phyloP scores from a whole-genome alignment of 2,329 filamentous ascomycete genomes.

The Aureobasidium uvarum region DNA sequence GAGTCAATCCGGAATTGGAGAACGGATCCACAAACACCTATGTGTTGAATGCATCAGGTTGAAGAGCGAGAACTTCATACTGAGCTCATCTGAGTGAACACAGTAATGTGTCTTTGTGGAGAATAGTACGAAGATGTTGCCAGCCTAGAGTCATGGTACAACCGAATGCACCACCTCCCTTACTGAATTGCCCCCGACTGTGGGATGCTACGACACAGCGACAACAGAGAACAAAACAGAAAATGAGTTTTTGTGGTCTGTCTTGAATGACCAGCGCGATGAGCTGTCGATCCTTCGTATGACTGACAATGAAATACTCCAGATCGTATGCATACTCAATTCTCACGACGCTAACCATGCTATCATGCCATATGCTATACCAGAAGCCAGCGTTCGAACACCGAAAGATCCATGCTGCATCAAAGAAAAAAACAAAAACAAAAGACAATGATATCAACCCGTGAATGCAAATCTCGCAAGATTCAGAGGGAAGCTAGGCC shows the following conservation, averaged over 20 bases:
- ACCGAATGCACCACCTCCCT: background rate
- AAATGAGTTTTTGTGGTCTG: background rate
- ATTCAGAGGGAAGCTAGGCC: conserved; percentile 39
- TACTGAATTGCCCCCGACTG: background rate
- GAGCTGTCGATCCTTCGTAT: background rate
- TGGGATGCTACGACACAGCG: background rate
- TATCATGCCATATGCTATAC: conserved; percentile 1
- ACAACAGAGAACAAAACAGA: background rate
- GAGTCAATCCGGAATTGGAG: too few species aligned
- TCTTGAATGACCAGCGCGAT: background rate
- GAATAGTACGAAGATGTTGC: background rate
- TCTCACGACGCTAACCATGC: conserved; percentile 7
- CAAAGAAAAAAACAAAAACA: background rate
- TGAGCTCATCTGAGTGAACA: too few species aligned
- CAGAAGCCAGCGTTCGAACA: background rate
- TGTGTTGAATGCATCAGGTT: too few species aligned
- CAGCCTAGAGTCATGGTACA: background rate
- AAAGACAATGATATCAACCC: conserved; percentile 25
- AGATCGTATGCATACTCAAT: background rate
- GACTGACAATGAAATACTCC: background rate
- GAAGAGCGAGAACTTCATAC: too few species aligned
- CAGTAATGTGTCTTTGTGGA: too few species aligned
- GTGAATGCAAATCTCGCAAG: conserved; percentile 44
- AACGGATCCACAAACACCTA: too few species aligned
- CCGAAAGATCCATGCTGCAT: background rate